Evolutionary conservation across 2,329 filamentous ascomycete genomes (phyloP).

Genomic region (Neonectria neomacrospora): DNA sequence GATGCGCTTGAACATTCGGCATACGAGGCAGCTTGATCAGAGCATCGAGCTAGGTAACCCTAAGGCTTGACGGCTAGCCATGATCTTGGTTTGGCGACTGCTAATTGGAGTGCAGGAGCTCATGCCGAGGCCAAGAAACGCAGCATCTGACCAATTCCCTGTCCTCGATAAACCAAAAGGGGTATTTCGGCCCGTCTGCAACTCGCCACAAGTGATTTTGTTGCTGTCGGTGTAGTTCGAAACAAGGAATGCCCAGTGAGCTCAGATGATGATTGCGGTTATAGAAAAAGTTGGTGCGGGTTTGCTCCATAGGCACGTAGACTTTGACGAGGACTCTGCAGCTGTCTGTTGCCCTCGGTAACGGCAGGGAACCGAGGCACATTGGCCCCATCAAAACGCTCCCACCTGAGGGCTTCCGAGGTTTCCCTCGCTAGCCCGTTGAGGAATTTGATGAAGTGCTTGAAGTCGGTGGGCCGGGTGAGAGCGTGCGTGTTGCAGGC

Average conservation of each 20-base stretch:
- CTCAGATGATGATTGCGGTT: constrained; percentile 68
- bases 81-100: constrained; percentile 59
- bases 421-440: no score
- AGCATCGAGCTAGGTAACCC: constrained; percentile 66
- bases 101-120: constrained; percentile 68
- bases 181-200: constrained; percentile 66
- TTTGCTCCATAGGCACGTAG: constrained; percentile 55
- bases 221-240: constrained; percentile 62
- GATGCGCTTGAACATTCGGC: constrained; percentile 58
- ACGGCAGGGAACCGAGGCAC: constrained; percentile 60
- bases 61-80: no score
- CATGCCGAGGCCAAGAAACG: constrained; percentile 72
- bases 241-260: constrained; percentile 67
- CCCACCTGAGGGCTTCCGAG: constrained; percentile 60
- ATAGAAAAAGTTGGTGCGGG: constrained; percentile 56
- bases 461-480: constrained; percentile 56
- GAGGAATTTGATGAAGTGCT: constrained; percentile 62
- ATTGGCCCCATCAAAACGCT: constrained; percentile 55
- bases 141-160: constrained; percentile 68
- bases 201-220: constrained; percentile 70
- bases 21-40: constrained; percentile 62
- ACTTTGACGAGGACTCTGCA: constrained; percentile 65
- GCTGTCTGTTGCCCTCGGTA: constrained; percentile 60
- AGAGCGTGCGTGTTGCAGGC: constrained; percentile 52
- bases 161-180: constrained; percentile 59